Evolutionary conservation across 164 flowering plant genomes (phyloP), one percentile per base, ranked within the genome.

Genomic region (Magnolia officinalis): DNA sequence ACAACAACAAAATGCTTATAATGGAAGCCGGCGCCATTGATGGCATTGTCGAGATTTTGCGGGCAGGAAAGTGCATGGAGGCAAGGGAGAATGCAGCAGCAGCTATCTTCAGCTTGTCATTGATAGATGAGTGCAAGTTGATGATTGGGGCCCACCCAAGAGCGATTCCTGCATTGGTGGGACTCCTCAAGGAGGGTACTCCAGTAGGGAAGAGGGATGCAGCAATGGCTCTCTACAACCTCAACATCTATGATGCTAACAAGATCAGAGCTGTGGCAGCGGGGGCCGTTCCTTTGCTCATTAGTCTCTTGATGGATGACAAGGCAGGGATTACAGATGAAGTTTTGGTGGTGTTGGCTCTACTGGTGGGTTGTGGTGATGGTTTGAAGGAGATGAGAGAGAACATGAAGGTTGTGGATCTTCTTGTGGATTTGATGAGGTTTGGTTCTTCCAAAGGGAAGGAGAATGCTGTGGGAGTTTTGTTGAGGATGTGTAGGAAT

Each of bases 81-180:
- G 91, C 95, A 13, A 88, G 90, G 78, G 96, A 90, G 84, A 92
- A 94, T 80, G 94, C 97, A 65, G 95, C 97, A 59, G 96, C 95
- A 18, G 79, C 92, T 2, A 80, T 91, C 70, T 87, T 85, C 79
- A 91, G 96, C 85, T 79, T 94, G 82, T 88, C 98, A 0, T 78
- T 89, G 80, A 74, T 87, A 1, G 90, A 89, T 73, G 93, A 90
- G 9, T 77, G 82, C 81, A 92, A 93, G 81, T 81, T 81, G 49
- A 77, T 82, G 1, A 90, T 90, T n/a, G 96, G 95, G 8, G 86
- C 82, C 8, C 83, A 66, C 14, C 88, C 94, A 0, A 71, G 84
- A 70, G 98, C 89, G 14, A 85, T 92, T 16, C 85, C 84, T 0
- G 88, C 87, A 16, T 72, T 92, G 75, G 89, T 89, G 24, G 80